Evolutionary conservation across 306 rosid species (phyloP).

Genomic region (Cucumis hystrix): DNA sequence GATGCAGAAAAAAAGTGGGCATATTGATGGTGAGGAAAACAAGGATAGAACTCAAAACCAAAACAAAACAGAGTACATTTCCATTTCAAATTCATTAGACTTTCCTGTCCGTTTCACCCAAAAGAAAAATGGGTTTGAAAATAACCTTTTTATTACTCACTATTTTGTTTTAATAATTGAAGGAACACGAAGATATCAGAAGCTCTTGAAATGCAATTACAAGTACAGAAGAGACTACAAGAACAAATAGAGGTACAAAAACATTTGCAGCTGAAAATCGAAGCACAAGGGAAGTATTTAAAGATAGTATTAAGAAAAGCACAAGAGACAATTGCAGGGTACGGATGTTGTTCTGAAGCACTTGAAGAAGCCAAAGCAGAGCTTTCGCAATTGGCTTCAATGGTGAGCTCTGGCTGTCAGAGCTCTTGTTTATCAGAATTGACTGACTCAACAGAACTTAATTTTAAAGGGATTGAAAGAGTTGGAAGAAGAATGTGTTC

Average conservation of each 20-base stretch:
- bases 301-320: slow-evolving; percentile 78
- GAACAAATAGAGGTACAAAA: slow-evolving; percentile 93
- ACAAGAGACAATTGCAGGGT: slow-evolving; percentile 62
- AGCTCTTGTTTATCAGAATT: slow-evolving; percentile 57
- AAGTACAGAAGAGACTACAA: slow-evolving; percentile 59
- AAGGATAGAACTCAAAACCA: slow-evolving; percentile 31
- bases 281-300: slow-evolving; percentile 91
- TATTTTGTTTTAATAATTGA: background rate
- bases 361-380: slow-evolving; percentile 61
- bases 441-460: slow-evolving; percentile 43
- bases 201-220: slow-evolving; percentile 80
- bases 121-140: background rate
- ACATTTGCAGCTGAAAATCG: slow-evolving; percentile 74
- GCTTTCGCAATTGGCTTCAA: slow-evolving; percentile 59
- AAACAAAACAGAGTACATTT: slow-evolving; percentile 39
- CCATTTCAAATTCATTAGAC: no score
- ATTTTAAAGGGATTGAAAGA: slow-evolving; percentile 22
- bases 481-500: slow-evolving; percentile 47
- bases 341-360: slow-evolving; percentile 35
- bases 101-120: background rate
- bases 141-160: background rate
- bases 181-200: slow-evolving; percentile 42
- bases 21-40: slow-evolving; percentile 42
- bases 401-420: slow-evolving; percentile 54
- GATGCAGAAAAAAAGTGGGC: slow-evolving; percentile 34